These are phyloP conservation scores for Asterochloris erici DNA, from an alignment of 139 green algal species.

Conservation along the genomic window DNA sequence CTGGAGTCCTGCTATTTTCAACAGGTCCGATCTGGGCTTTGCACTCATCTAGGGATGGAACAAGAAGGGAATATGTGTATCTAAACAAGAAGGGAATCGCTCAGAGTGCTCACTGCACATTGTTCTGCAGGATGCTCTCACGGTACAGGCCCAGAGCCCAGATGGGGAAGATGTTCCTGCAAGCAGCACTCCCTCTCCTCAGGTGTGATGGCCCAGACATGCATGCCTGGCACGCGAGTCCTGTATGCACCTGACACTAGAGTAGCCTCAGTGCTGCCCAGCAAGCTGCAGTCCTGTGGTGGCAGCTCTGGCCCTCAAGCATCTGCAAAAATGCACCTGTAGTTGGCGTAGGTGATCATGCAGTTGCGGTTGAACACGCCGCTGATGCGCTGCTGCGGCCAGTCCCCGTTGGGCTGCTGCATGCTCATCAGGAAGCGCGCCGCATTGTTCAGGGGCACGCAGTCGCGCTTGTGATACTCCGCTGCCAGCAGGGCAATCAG, in stretches of 20 bases:
- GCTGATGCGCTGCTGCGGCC: constrained; percentile 97
- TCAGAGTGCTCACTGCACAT: too few relatives aligned
- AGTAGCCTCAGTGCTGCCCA: too few relatives aligned
- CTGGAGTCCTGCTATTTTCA: too few relatives aligned
- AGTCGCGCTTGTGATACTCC: constrained; percentile 59
- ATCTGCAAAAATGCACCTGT: constrained; percentile 52
- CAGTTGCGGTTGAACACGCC: constrained; percentile 99
- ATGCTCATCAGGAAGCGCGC: constrained; percentile 39
- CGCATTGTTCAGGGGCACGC: constrained; percentile 54
- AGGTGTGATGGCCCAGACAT: neutral
- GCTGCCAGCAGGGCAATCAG: constrained; percentile 83
- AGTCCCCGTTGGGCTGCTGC: constrained; percentile 78
- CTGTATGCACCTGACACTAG: too few relatives aligned
- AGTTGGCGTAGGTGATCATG: constrained; percentile 99
- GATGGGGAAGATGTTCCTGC: constrained; percentile 96
- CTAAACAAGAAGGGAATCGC: too few relatives aligned
- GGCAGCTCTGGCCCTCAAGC: neutral
- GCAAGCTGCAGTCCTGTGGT: neutral
- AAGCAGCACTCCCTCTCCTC: neutral
- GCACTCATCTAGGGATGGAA: too few relatives aligned
- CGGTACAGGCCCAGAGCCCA: constrained; percentile 94
- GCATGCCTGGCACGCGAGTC: neutral
- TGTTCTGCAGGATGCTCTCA: constrained; percentile 39
- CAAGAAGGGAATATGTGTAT: too few relatives aligned
- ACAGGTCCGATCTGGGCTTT: too few relatives aligned